A percentile compares a stretch with the other conserved stretches of the same genome.
Conservation (phyloP, 129 eudicot species). For the Deinandra increscens region DNA sequence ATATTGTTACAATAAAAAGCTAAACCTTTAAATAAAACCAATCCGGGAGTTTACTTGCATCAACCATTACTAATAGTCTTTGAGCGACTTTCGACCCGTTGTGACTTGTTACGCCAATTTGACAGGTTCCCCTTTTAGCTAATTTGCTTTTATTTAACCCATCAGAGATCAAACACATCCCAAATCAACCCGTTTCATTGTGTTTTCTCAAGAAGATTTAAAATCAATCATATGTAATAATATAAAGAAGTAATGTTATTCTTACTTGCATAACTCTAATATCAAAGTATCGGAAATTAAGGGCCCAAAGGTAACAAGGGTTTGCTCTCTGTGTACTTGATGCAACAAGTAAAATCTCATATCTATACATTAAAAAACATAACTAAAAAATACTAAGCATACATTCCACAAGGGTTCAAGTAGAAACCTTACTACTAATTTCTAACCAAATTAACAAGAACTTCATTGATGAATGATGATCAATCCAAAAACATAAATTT, state of each 20-base stretch:
- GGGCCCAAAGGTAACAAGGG: constrained; percentile 3
- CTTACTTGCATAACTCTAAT: not conserved
- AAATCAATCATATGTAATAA: not conserved
- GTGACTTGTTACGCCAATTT: not conserved
- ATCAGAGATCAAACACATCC: not conserved
- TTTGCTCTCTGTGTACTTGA: not conserved
- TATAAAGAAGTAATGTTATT: not conserved
- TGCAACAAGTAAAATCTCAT: not conserved
- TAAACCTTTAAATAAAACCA: not conserved
- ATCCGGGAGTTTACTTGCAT: not conserved
- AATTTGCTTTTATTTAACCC: not conserved
- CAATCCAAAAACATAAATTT: not conserved
- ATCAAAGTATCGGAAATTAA: not conserved
- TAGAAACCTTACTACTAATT: constrained; percentile 1
- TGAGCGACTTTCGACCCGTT: constrained; percentile 5
- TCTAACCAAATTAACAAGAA: constrained; percentile 6
- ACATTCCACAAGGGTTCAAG: constrained; percentile 1
- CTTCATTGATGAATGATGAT: constrained; percentile 7
- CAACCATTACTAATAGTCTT: not conserved
- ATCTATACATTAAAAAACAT: constrained; percentile 5
- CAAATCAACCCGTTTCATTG: not conserved
- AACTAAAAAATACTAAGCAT: not conserved
- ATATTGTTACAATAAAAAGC: not conserved
- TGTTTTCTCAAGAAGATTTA: not conserved
- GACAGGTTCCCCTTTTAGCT: not conserved